phyloP scores from a whole-genome alignment of 139 green algal genomes.

The Auxenochlorella protothecoides region DNA sequence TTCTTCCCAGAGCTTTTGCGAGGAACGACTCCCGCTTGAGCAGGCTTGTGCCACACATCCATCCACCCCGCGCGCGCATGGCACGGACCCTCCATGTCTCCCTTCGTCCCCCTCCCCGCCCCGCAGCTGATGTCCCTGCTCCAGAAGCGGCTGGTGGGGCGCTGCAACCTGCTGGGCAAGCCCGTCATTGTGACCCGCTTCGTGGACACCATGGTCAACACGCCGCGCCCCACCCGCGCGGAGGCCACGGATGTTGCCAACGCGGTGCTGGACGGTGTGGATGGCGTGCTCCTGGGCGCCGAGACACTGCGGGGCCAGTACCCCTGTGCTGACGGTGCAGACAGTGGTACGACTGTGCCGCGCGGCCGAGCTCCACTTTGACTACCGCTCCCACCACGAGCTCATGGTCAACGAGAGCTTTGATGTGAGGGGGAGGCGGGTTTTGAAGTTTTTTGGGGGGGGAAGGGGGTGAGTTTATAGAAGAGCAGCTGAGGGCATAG shows the following conservation, averaged over 20 bases:
- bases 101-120: not conserved
- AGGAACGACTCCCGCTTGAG: too few relatives aligned
- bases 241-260: conserved; percentile 92
- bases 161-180: conserved; percentile 58
- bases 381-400: conserved; percentile 31
- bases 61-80: too few relatives aligned
- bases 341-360: conserved; percentile 16
- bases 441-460: too few relatives aligned
- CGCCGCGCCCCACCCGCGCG: conserved; percentile 33
- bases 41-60: too few relatives aligned
- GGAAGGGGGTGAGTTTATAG: too few relatives aligned
- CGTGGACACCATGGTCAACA: conserved; percentile 78
- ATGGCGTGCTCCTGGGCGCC: conserved; percentile 65
- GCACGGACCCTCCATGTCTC: not conserved
- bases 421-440: not conserved
- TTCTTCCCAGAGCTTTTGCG: too few relatives aligned
- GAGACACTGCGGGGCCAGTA: conserved; percentile 72
- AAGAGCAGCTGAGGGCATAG: too few relatives aligned
- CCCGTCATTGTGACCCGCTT: conserved; percentile 76
- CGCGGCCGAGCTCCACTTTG: conserved; percentile 31
- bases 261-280: conserved; percentile 74
- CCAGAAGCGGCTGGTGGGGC: conserved; percentile 39
- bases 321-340: conserved; percentile 24
- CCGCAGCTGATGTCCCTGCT: conserved; percentile 58
- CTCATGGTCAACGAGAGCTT: conserved; percentile 5